Evolutionary conservation across 2,329 filamentous ascomycete species (phyloP).

Genomic region (Ceratocystis ficicola): DNA sequence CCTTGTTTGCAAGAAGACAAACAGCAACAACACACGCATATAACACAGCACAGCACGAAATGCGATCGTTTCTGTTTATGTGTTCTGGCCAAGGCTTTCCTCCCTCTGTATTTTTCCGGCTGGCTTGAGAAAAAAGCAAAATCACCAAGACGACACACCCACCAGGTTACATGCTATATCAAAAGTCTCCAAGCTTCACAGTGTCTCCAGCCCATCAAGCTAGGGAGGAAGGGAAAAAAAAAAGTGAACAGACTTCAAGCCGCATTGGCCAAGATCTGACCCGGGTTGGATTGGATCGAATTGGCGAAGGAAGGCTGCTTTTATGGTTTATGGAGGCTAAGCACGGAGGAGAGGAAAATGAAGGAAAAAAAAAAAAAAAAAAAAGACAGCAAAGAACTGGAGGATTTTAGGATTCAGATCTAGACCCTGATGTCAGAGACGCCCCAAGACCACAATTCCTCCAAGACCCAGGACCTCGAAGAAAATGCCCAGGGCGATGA

Average conservation of each 20-base stretch:
- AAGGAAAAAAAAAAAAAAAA: neutral
- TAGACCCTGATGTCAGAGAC: too few species aligned
- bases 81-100: neutral
- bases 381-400: neutral
- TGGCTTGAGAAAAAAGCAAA: neutral
- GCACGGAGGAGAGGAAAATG: neutral
- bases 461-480: too few species aligned
- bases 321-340: neutral
- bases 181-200: neutral
- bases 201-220: neutral
- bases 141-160: neutral
- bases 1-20: neutral
- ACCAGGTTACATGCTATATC: neutral
- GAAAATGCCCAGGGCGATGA: too few species aligned
- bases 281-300: neutral
- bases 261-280: constrained; percentile 2
- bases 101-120: neutral
- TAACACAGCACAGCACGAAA: neutral
- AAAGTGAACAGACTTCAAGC: constrained; percentile 3
- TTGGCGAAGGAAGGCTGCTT: neutral
- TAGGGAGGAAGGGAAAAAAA: neutral
- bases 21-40: neutral
- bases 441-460: too few species aligned
- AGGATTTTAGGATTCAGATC: neutral
- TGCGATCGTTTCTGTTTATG: neutral